Percentiles rank a stretch among this genome's conserved stretches.
These are phyloP conservation scores for Podila clonocystis DNA, from an alignment of 192 early-diverging fungal species.

Conservation along the genomic window DNA sequence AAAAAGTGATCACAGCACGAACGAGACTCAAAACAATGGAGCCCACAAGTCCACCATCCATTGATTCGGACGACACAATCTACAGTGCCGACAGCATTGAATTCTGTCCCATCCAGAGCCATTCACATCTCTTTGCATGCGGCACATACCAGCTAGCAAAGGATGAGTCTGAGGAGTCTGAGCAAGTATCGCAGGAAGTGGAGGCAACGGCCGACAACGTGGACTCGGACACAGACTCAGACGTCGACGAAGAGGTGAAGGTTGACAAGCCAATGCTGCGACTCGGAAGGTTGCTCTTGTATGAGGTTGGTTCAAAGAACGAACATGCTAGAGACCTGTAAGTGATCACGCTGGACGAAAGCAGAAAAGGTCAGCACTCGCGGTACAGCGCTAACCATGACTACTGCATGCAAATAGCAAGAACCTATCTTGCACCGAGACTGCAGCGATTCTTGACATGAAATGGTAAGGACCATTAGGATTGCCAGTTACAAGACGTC, in stretches of 20 bases:
- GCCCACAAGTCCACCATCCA: slow-evolving; percentile 34
- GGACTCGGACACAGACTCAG: slow-evolving; percentile 18
- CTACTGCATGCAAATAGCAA: slow-evolving; percentile 11
- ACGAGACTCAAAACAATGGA: slow-evolving; percentile 5
- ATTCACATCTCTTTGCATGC: slow-evolving; percentile 62
- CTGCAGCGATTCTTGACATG: slow-evolving; percentile 75
- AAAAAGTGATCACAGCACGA: not conserved
- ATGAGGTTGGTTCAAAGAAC: slow-evolving; percentile 45
- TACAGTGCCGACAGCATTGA: slow-evolving; percentile 80
- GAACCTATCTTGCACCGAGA: slow-evolving; percentile 66
- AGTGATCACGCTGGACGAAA: not conserved
- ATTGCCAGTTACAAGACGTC: not conserved
- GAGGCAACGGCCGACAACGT: slow-evolving; percentile 23
- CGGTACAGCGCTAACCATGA: not conserved
- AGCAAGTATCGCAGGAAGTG: slow-evolving; percentile 8
- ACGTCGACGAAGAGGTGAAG: slow-evolving; percentile 32
- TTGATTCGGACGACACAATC: slow-evolving; percentile 68
- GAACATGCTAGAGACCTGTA: slow-evolving; percentile 46
- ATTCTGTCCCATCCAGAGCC: slow-evolving; percentile 68
- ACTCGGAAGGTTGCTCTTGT: slow-evolving; percentile 75
- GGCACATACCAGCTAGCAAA: slow-evolving; percentile 78
- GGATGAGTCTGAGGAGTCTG: slow-evolving; percentile 33
- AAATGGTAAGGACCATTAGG: slow-evolving; percentile 61
- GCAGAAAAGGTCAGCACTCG: not conserved
- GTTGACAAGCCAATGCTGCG: slow-evolving; percentile 58